phyloP scores from a whole-genome alignment of 1,139 yeast species.

The Pichia sp. region DNA sequence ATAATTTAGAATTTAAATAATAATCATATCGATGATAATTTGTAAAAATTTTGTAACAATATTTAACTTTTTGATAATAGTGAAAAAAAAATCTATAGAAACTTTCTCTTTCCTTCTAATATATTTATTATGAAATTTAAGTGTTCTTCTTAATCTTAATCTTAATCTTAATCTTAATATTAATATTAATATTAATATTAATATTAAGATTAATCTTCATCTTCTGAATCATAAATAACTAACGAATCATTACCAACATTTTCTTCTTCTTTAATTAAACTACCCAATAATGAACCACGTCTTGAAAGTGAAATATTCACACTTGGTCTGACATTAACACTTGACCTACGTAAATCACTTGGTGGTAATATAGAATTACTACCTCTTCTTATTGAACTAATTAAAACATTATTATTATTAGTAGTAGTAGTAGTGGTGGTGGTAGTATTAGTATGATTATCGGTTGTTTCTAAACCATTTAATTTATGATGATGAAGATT shows the following conservation, averaged over 20 bases:
- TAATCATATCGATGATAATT: no score
- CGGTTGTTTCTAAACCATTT: conserved; percentile 1
- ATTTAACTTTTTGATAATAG: no score
- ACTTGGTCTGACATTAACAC: conserved; percentile 7
- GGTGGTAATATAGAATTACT: conserved; percentile 17
- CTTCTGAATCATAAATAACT: conserved; percentile 23
- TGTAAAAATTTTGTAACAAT: no score
- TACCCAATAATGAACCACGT: conserved; percentile 15
- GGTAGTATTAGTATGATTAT: no score
- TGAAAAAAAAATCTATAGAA: no score
- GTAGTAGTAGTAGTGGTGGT: no score
- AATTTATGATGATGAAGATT: background rate
- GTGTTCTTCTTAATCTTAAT: no score
- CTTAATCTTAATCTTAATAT: conserved; percentile 12
- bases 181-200: conserved; percentile 23
- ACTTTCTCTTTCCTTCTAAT: no score
- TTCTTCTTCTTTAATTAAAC: conserved; percentile 16
- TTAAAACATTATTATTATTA: background rate
- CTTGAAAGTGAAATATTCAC: conserved; percentile 17
- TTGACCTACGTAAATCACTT: conserved; percentile 11
- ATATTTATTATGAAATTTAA: no score
- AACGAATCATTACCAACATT: conserved; percentile 12
- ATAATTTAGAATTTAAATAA: no score
- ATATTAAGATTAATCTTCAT: conserved; percentile 16
- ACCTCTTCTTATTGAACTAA: conserved; percentile 9